Base-by-base conservation (phyloP, 23 red algal genomes). In the Gracilaria domingensis region DNA sequence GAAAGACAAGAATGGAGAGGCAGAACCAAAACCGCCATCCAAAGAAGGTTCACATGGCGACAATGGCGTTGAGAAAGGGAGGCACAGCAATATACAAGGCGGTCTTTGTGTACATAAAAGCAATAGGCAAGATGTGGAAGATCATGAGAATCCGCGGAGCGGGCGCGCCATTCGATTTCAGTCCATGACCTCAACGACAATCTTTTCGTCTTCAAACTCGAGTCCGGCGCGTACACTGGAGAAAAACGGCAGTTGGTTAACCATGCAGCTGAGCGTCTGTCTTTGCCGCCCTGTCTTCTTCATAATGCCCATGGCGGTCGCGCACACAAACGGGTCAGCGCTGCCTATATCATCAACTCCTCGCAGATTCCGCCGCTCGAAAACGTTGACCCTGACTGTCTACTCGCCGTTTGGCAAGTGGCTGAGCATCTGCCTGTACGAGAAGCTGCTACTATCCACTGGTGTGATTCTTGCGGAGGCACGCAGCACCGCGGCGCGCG, bases 221-320 rank as follows among this genome's bases (percentile, higher is more conserved):
- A 89, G 77, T 18, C 94, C 88, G 33, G 87, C 88, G 80, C 87
- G 45, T 47, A 91, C 66, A 14, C 82, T 84, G 8, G 82, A 89
- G 35, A 96, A 96, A 49, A 92, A 91, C 30, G 92, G 88, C 80
- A 93, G 35, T 86, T 96, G 75, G 71, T 96, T 90, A 56, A 96
- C 94, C n/a, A n/a, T n/a, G n/a, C n/a, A n/a, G n/a, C n/a, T n/a
- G n/a, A n/a, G n/a, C n/a, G n/a, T n/a, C n/a, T 14, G 92, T 84
- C 36, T 87, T 92, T 1, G 66, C 20, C 75, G 79, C 57, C 90
- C 85, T 0, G 94, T 96, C 33, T 69, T n/a, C 66, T 96, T 96
- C 18, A 25, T 96, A 36, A 79, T 87, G 6, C 87, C 87, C 79
- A 96, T 84, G 21, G 81, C 81, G 26, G 86, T 87, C 17, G 88